These are phyloP conservation scores for Pascua sp. DNA, from an alignment of 1,284 basidiomycete genomes.

Conservation along the genomic window DNA sequence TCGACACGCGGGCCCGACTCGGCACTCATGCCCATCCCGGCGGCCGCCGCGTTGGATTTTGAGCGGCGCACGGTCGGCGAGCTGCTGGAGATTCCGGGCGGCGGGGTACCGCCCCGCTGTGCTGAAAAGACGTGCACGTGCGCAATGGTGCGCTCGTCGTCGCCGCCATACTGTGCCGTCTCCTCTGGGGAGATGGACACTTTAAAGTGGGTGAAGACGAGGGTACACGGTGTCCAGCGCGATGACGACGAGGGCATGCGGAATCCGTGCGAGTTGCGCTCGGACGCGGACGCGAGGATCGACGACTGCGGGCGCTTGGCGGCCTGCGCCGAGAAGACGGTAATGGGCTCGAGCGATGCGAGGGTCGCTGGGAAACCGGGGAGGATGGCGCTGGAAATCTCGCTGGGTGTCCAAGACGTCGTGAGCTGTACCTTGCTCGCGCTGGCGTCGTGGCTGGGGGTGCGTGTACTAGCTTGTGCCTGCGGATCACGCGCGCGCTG, in stretches of 20 bases:
- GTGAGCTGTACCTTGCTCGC: background rate
- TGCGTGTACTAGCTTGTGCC: no score
- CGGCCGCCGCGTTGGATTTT: background rate
- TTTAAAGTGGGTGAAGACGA: conserved; percentile 21
- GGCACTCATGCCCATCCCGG: no score
- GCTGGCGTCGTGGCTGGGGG: no score
- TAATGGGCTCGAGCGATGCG: conserved; percentile 26
- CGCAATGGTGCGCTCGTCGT: conserved; percentile 17
- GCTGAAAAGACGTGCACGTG: conserved; percentile 18
- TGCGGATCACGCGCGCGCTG: no score
- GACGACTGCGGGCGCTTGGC: conserved; percentile 10
- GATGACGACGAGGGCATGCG: background rate
- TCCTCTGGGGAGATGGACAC: conserved; percentile 9
- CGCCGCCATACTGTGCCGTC: background rate
- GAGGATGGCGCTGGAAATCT: conserved; percentile 22
- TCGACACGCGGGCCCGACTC: conserved; percentile 7
- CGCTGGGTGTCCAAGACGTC: conserved; percentile 6
- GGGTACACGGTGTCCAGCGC: conserved; percentile 18
- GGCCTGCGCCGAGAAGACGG: conserved; percentile 23
- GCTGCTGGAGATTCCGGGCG: background rate
- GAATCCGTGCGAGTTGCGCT: background rate
- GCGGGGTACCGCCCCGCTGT: background rate
- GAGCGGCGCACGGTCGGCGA: conserved; percentile 2
- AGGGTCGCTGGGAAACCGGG: conserved; percentile 30
- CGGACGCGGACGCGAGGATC: background rate